phyloP scores from a whole-genome alignment of 2,329 filamentous ascomycete species.

The Sclerotinia trifoliorum region DNA sequence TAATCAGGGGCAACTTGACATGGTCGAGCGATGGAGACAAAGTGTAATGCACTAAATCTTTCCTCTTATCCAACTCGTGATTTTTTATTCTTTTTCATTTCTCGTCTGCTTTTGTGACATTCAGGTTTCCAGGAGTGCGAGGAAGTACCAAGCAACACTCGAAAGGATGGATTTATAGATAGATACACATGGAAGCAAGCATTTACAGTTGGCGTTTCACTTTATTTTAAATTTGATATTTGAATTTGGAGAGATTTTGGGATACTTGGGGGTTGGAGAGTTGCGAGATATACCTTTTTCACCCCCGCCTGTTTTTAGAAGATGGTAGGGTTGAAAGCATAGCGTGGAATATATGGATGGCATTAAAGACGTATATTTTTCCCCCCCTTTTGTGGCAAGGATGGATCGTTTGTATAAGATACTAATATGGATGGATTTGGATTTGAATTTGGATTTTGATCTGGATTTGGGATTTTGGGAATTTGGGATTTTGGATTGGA shows the following conservation, averaged over 20 bases:
- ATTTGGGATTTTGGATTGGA: not conserved
- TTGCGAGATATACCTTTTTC: constrained; percentile 9
- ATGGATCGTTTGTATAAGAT: not conserved
- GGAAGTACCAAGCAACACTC: not conserved
- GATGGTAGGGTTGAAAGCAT: not conserved
- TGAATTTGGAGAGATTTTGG: not conserved
- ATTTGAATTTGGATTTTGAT: not conserved
- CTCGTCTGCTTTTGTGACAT: not conserved
- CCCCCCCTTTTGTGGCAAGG: not conserved
- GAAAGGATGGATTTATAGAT: constrained; percentile 20
- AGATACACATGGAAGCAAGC: constrained; percentile 15
- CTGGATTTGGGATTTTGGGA: not conserved
- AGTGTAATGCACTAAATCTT: constrained; percentile 38
- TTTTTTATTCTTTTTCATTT: not conserved
- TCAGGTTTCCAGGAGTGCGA: not conserved
- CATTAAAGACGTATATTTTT: constrained; percentile 5
- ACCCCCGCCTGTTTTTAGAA: not conserved
- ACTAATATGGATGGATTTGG: constrained; percentile 10
- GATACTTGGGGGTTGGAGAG: not conserved
- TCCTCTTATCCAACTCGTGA: not conserved
- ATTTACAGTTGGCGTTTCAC: constrained; percentile 12
- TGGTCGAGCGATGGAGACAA: constrained; percentile 42
- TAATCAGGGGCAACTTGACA: constrained; percentile 40
- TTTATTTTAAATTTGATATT: not conserved
- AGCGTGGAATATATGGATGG: constrained; percentile 7